These are phyloP conservation scores for Persicaria tinctoria DNA, from an alignment of 148 eudicot genomes.

Conservation along the genomic window DNA sequence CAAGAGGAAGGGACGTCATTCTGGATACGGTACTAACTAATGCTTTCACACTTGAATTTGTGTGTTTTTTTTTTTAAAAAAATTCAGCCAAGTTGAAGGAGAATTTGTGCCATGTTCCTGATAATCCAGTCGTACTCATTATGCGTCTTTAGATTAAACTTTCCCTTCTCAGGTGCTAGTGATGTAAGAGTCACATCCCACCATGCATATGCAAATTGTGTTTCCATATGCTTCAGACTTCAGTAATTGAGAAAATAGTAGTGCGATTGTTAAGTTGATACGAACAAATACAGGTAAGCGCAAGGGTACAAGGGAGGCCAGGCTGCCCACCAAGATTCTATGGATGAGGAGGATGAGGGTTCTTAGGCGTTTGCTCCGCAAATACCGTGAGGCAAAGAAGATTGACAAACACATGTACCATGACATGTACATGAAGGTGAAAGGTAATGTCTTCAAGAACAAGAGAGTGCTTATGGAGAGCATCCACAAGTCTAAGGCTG, in stretches of 20 bases:
- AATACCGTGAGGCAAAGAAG: conserved; percentile 48
- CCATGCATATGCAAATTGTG: not conserved
- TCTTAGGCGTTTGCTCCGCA: conserved; percentile 46
- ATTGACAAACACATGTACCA: conserved; percentile 56
- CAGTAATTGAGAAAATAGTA: not conserved
- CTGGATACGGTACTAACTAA: conserved; percentile 39
- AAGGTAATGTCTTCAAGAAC: conserved; percentile 52
- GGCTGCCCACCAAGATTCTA: conserved; percentile 45
- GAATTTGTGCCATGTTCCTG: too few relatives aligned
- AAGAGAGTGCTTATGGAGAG: conserved; percentile 55
- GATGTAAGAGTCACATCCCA: not conserved
- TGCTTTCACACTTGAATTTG: not conserved
- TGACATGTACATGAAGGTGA: conserved; percentile 60
- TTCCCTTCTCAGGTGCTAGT: not conserved
- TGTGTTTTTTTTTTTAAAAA: not conserved
- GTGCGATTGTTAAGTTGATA: not conserved
- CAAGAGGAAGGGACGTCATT: conserved; percentile 51
- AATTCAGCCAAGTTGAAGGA: too few relatives aligned
- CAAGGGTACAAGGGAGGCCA: conserved; percentile 53
- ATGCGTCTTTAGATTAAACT: not conserved
- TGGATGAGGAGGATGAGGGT: conserved; percentile 63
- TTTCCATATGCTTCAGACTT: not conserved
- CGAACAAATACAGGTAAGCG: conserved; percentile 36
- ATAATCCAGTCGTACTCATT: too few relatives aligned
- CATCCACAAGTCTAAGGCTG: conserved; percentile 54